Conservation (phyloP, 345 rosid genomes). For the Gossypium turneri region DNA sequence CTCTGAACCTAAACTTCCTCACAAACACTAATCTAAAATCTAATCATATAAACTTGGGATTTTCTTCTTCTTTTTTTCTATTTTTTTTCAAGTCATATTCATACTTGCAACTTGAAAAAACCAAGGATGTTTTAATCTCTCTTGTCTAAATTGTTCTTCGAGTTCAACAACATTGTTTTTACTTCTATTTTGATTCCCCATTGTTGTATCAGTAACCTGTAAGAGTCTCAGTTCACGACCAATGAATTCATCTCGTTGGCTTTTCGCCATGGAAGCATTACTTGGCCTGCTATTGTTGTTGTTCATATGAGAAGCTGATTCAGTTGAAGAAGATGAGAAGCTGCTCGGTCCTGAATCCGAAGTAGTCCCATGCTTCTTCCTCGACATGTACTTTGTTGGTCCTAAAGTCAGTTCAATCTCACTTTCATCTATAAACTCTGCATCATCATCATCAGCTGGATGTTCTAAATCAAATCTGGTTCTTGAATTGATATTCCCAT, state of each 20-base stretch:
- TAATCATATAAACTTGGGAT: constrained; percentile 26
- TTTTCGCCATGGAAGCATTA: not conserved
- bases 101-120: constrained; percentile 72
- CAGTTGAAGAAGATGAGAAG: constrained; percentile 71
- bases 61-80: not conserved
- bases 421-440: constrained; percentile 60
- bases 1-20: constrained; percentile 19
- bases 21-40: constrained; percentile 32
- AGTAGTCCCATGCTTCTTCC: constrained; percentile 41
- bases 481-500: constrained; percentile 8
- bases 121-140: constrained; percentile 71
- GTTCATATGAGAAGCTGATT: constrained; percentile 51
- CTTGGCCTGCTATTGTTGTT: constrained; percentile 29
- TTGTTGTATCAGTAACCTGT: constrained; percentile 25
- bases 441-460: constrained; percentile 16
- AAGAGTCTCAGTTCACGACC: constrained; percentile 24
- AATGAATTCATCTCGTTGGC: constrained; percentile 13
- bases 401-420: constrained; percentile 89
- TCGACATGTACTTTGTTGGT: constrained; percentile 42
- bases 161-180: constrained; percentile 29
- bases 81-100: constrained; percentile 44
- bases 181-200: constrained; percentile 23
- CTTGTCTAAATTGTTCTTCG: constrained; percentile 52
- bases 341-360: constrained; percentile 51
- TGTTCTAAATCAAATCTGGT: constrained; percentile 31